A percentile compares a stretch with the other conserved stretches of the same genome.
phyloP scores from a whole-genome alignment of 306 rosid species.

The Oxytropis ochrocephala region DNA sequence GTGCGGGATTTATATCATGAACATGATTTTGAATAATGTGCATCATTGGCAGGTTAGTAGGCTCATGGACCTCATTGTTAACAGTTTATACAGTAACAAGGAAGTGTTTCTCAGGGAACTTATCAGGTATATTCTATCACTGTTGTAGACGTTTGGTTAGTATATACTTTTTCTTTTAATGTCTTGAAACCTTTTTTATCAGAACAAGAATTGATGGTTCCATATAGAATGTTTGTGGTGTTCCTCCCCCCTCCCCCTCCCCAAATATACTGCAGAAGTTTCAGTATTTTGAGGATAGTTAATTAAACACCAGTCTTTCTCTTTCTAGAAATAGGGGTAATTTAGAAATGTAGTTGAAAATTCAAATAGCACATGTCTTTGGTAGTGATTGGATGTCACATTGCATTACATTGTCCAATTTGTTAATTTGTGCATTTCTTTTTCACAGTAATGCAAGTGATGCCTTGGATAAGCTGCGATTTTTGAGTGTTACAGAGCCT shows the following conservation, averaged over 20 bases:
- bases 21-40: background rate
- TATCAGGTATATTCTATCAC: constrained; percentile 50
- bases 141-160: background rate
- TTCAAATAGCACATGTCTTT: background rate
- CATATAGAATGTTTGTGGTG: background rate
- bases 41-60: constrained; percentile 70
- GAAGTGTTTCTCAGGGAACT: constrained; percentile 97
- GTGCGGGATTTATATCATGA: background rate
- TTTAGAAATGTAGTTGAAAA: background rate
- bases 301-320: background rate
- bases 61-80: constrained; percentile 96
- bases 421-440: constrained; percentile 3
- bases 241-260: background rate
- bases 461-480: constrained; percentile 94
- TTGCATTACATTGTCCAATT: background rate
- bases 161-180: background rate
- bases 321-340: background rate
- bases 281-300: background rate
- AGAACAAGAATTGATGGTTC: background rate
- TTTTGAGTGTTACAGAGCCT: constrained; percentile 79
- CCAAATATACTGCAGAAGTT: background rate
- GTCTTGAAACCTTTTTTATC: background rate
- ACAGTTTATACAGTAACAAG: constrained; percentile 95
- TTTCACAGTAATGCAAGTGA: constrained; percentile 87
- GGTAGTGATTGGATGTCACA: background rate